phyloP scores from a whole-genome alignment of 177 flowering plant species.

The Telopea speciosissima region DNA sequence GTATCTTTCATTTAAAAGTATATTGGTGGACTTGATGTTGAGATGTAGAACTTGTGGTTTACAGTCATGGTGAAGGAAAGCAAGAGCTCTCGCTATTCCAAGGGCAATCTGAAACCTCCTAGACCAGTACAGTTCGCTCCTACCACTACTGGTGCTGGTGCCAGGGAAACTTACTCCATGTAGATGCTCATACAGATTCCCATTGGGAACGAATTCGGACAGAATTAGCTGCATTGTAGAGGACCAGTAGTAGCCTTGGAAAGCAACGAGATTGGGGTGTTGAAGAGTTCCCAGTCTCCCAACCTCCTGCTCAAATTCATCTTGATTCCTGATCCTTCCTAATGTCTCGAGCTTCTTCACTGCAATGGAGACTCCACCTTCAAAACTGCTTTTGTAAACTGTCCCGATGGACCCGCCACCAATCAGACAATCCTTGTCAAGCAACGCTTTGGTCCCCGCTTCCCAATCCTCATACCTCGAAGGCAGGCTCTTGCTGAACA shows the following conservation, averaged over 20 bases:
- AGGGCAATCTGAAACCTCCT: constrained; percentile 82
- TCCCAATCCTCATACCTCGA: constrained; percentile 97
- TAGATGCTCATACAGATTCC: constrained; percentile 76
- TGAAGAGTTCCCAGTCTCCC: constrained; percentile 65
- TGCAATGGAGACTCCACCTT: constrained; percentile 85
- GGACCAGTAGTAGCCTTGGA: constrained; percentile 96
- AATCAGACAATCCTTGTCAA: constrained; percentile 77
- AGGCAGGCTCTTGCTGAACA: constrained; percentile 88
- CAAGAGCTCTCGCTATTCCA: constrained; percentile 84
- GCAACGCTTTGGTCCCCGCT: constrained; percentile 88
- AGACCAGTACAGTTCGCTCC: constrained; percentile 58
- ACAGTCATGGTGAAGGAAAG: constrained; percentile 95
- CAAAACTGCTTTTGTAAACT: constrained; percentile 75
- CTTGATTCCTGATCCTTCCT: constrained; percentile 86
- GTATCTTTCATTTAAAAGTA: constrained; percentile 67
- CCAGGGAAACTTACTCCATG: constrained; percentile 55
- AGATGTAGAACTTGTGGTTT: constrained; percentile 80
- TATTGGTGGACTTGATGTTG: constrained; percentile 85
- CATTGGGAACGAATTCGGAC: constrained; percentile 74
- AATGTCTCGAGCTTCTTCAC: constrained; percentile 91
- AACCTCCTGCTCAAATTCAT: constrained; percentile 93
- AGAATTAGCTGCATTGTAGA: constrained; percentile 76
- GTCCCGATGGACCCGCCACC: constrained; percentile 88
- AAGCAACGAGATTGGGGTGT: constrained; percentile 69
- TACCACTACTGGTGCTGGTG: constrained; percentile 55